Conservation (phyloP, 148 eudicot genomes). For the Chenopodium berlandieri region DNA sequence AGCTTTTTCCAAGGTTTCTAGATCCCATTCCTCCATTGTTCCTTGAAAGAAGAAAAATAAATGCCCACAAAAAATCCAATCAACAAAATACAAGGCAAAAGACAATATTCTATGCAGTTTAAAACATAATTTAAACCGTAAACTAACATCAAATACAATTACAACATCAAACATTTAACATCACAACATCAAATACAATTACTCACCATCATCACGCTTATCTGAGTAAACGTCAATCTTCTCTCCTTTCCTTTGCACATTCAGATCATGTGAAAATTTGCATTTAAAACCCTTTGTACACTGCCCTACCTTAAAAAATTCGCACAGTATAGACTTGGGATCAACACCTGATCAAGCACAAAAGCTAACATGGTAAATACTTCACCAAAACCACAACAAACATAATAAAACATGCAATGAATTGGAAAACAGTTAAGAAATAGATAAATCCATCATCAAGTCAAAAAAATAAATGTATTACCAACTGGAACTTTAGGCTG, state of each 20-base stretch:
- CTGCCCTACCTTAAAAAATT: conserved; percentile 84
- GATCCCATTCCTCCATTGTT: conserved; percentile 91
- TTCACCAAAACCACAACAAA: not conserved
- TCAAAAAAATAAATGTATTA: conserved; percentile 25
- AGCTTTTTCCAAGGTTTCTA: conserved; percentile 73
- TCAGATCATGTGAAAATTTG: conserved; percentile 86
- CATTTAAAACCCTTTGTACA: conserved; percentile 94
- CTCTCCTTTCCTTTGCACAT: conserved; percentile 84
- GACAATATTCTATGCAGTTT: not conserved
- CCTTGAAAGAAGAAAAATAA: conserved; percentile 17
- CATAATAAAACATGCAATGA: not conserved
- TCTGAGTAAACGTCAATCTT: conserved; percentile 76
- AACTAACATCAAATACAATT: not conserved
- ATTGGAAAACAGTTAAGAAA: too few relatives aligned
- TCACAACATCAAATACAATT: not conserved
- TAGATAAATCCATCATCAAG: not conserved
- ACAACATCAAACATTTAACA: not conserved
- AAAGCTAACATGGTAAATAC: conserved; percentile 22
- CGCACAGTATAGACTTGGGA: conserved; percentile 89
- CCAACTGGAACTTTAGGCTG: conserved; percentile 96
- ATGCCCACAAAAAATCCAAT: not conserved
- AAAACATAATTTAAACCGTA: not conserved
- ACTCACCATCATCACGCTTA: conserved; percentile 67
- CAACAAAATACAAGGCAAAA: not conserved
- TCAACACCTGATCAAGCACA: conserved; percentile 70